phyloP scores from a whole-genome alignment of 352 stramenopile species.

The Phytophthora lateralis region DNA sequence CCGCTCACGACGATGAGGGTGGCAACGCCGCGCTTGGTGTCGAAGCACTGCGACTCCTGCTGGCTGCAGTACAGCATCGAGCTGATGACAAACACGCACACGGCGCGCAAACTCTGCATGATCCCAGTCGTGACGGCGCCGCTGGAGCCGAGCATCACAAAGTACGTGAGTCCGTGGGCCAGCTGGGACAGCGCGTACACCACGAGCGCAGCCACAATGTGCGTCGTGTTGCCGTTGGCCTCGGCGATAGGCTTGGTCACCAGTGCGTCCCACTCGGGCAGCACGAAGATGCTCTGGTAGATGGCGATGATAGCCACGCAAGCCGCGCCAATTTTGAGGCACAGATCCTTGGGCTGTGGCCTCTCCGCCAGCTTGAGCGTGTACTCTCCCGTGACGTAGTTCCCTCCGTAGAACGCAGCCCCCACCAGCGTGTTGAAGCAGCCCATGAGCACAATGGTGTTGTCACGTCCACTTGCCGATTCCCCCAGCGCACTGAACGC shows the following conservation, averaged over 20 bases:
- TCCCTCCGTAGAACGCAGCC: conserved; percentile 84
- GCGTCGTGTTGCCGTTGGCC: conserved; percentile 62
- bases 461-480: conserved; percentile 64
- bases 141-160: conserved; percentile 81
- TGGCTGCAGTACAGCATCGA: conserved; percentile 84
- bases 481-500: conserved; percentile 82
- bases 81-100: conserved; percentile 86
- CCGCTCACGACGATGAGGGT: conserved; percentile 82
- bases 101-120: conserved; percentile 87
- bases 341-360: conserved; percentile 76
- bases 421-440: conserved; percentile 84
- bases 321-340: conserved; percentile 74
- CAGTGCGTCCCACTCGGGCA: conserved; percentile 74
- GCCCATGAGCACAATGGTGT: conserved; percentile 81
- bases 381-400: conserved; percentile 87
- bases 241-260: conserved; percentile 81
- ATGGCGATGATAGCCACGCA: conserved; percentile 79
- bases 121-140: conserved; percentile 86
- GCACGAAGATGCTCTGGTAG: conserved; percentile 84
- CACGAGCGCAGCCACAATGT: conserved; percentile 67
- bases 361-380: conserved; percentile 80
- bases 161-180: conserved; percentile 85
- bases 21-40: conserved; percentile 79
- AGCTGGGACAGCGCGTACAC: conserved; percentile 83
- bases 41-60: conserved; percentile 88